Conservation (phyloP, 768 basidiomycete genomes). For the Rhizopogon roseolus region DNA sequence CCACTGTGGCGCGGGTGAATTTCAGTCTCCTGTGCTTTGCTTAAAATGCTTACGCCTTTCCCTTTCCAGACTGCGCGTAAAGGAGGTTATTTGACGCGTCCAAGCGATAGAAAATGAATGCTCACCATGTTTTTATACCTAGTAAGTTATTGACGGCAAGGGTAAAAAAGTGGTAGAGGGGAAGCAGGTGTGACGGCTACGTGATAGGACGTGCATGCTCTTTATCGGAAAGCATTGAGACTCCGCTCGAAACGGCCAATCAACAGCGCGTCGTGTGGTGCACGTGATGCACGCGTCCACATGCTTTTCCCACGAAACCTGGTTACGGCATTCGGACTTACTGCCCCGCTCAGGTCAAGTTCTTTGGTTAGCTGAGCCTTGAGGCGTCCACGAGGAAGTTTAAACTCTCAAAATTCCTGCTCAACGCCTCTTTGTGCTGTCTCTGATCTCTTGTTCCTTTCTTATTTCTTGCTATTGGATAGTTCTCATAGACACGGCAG, state of each 20-base stretch:
- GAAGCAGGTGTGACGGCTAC: background rate
- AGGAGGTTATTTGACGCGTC: background rate
- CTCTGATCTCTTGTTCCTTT: slow-evolving; percentile 7
- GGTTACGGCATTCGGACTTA: slow-evolving; percentile 6
- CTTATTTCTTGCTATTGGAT: slow-evolving; percentile 2
- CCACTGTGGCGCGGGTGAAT: slow-evolving; percentile 26
- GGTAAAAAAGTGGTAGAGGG: slow-evolving; percentile 12
- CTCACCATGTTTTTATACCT: slow-evolving; percentile 29
- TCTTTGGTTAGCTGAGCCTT: slow-evolving; percentile 14
- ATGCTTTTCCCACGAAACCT: slow-evolving; percentile 16
- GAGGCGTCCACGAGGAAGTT: slow-evolving; percentile 27
- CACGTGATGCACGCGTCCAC: slow-evolving; percentile 28
- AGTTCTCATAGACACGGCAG: slow-evolving; percentile 16
- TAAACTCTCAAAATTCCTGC: slow-evolving; percentile 14
- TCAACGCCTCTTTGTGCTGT: slow-evolving; percentile 9
- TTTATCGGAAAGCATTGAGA: slow-evolving; percentile 28
- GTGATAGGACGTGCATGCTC: slow-evolving; percentile 20
- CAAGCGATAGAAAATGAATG: background rate
- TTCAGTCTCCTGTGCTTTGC: slow-evolving; percentile 1
- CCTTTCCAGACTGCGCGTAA: slow-evolving; percentile 46
- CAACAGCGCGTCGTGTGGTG: slow-evolving; percentile 22
- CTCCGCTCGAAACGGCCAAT: slow-evolving; percentile 20
- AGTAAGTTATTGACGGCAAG: slow-evolving; percentile 6
- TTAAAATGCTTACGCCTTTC: slow-evolving; percentile 39
- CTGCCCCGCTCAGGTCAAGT: background rate